phyloP scores from a whole-genome alignment of 768 basidiomycete species.

The Glaciozyma martinii region DNA sequence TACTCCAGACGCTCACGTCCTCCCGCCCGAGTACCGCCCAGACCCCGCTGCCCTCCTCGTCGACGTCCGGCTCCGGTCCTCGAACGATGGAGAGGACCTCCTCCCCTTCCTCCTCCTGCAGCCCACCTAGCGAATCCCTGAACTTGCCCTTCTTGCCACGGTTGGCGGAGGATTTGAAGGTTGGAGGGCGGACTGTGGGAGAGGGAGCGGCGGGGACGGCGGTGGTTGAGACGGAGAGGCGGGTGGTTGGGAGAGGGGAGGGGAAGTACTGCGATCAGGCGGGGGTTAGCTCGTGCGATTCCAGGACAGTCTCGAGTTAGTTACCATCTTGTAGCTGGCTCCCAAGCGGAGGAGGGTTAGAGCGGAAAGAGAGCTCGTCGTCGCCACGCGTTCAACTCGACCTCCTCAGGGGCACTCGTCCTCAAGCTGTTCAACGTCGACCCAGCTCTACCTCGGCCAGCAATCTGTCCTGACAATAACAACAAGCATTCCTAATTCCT shows the following conservation, averaged over 20 bases:
- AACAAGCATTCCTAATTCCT: too few species aligned
- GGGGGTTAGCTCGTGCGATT: too few species aligned
- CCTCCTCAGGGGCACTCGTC: too few species aligned
- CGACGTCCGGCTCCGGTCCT: slow-evolving; percentile 1
- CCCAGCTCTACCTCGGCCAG: too few species aligned
- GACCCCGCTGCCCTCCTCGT: neutral
- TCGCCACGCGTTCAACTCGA: too few species aligned
- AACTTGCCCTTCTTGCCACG: slow-evolving; percentile 22
- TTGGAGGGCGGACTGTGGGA: neutral
- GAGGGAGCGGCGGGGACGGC: slow-evolving; percentile 20
- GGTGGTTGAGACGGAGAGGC: slow-evolving; percentile 24
- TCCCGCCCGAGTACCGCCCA: slow-evolving; percentile 25
- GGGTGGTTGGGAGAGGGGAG: slow-evolving; percentile 24
- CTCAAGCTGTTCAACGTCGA: too few species aligned
- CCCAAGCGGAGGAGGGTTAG: too few species aligned
- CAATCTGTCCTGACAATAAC: too few species aligned
- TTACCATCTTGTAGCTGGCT: too few species aligned
- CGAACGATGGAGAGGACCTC: slow-evolving; percentile 19
- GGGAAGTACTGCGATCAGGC: slow-evolving; percentile 17
- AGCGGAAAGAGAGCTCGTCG: too few species aligned
- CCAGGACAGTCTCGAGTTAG: too few species aligned
- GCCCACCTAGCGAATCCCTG: slow-evolving; percentile 21
- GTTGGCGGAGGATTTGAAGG: slow-evolving; percentile 7
- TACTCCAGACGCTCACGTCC: slow-evolving; percentile 25
- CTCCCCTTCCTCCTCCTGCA: slow-evolving; percentile 31